Evolutionary conservation across 495 filamentous ascomycete species (phyloP), one percentile per base, ranked within the genome.

Genomic region (Penicillium simplicissimum): DNA sequence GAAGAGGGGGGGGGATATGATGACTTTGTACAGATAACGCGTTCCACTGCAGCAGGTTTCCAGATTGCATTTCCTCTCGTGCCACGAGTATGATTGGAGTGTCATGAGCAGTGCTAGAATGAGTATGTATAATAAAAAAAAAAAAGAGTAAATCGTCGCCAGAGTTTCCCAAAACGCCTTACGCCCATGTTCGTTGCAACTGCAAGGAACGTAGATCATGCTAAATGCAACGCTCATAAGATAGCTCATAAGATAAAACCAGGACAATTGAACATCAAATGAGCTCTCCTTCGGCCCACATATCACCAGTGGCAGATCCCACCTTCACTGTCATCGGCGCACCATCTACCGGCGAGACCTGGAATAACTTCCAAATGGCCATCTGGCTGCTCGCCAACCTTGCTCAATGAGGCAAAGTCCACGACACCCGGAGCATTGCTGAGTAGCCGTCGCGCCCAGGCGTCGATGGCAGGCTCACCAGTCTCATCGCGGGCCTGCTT

Each of bases 401-500:
- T 93, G 10, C 86, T 90, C 38, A 90, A 69, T 7, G 80, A 60
- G 7, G 77, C 78, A 64, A 71, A 76, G 8, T 69, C 64, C 17
- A 61, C 60, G n/a, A 73, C 73, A 0, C 61, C 68, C 1, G 81
- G 78, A 0, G 79, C 79, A 53, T 83, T 85, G 57, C 83, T 90
- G 71, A 96, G 84, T 58, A 96, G 79, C 31, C 89, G 80, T 63
- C 82, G 80, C 1, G 90, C 88, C 93, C 92, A 96, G 3, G 85
- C 82, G 64, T 94, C 89, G 23, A 97, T 87, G 10, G 93, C 90
- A 9, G 92, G 91, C 73, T 98, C 95, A 42, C 92, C 90, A 0
- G 94, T 98, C 79, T 99, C 95, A 69, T 98, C 94, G 4, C 94
- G 83, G 3, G 94, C 93, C 73, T 98, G 94, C 70, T 96, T 96